Conservation (phyloP, 495 filamentous ascomycete genomes). For the Penicillium canariense region DNA sequence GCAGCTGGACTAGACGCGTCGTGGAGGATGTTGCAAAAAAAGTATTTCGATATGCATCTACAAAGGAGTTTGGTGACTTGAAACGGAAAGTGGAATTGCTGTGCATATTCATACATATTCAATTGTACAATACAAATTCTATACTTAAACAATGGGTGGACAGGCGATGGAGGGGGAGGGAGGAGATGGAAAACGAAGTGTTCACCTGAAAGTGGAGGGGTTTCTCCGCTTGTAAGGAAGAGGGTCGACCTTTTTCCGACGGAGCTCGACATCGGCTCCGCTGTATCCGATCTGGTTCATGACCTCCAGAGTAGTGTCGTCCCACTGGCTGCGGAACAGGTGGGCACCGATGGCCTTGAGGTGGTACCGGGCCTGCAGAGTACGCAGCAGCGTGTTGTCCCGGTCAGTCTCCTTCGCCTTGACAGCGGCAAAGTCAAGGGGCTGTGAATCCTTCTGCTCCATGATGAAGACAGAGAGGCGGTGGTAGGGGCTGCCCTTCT, state of each 20-base stretch:
- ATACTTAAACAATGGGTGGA: constrained; percentile 24
- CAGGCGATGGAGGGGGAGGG: constrained; percentile 19
- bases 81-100: constrained; percentile 22
- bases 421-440: constrained; percentile 59
- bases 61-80: constrained; percentile 32
- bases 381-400: constrained; percentile 68
- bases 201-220: constrained; percentile 44
- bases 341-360: constrained; percentile 75
- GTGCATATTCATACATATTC: constrained; percentile 51
- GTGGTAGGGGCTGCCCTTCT: constrained; percentile 91
- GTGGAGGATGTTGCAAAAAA: not conserved
- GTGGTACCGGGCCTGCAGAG: constrained; percentile 63
- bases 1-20: constrained; percentile 19
- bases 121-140: constrained; percentile 48
- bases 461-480: constrained; percentile 80
- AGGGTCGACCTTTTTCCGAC: constrained; percentile 63
- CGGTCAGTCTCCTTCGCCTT: constrained; percentile 51
- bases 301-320: constrained; percentile 77
- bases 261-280: constrained; percentile 81
- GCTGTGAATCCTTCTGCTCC: constrained; percentile 63
- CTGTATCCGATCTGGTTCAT: constrained; percentile 76
- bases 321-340: constrained; percentile 88
- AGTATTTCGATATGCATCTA: constrained; percentile 16
- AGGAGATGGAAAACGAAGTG: constrained; percentile 8
- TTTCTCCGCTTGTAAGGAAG: constrained; percentile 56